Percentiles rank a stretch among this genome's conserved stretches.
These are phyloP conservation scores for Blumeria graminis DNA, from an alignment of 2,329 filamentous ascomycete species.

Conservation along the genomic window DNA sequence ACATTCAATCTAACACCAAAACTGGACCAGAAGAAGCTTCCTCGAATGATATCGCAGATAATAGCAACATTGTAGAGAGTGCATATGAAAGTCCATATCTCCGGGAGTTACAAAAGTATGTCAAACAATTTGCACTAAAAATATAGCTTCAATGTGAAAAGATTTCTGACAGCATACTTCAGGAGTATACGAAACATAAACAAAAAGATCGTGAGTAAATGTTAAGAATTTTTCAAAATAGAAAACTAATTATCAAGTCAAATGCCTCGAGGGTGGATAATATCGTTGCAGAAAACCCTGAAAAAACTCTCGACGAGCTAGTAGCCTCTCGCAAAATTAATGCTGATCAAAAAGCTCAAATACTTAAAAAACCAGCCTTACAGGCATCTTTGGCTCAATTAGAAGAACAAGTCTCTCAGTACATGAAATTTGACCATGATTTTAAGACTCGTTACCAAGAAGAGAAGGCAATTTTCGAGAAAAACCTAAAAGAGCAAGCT, in stretches of 20 bases:
- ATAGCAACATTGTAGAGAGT: constrained; percentile 16
- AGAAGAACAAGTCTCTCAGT: constrained; percentile 51
- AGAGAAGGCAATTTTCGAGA: constrained; percentile 36
- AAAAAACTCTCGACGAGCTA: constrained; percentile 48
- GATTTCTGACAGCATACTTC: background rate
- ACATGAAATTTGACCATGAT: constrained; percentile 52
- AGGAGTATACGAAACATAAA: constrained; percentile 78
- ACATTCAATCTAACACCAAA: constrained; percentile 9
- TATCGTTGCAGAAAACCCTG: constrained; percentile 43
- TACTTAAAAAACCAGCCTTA: constrained; percentile 52
- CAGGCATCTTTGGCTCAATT: constrained; percentile 41
- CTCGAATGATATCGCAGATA: constrained; percentile 8
- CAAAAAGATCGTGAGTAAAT: constrained; percentile 70
- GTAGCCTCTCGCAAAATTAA: constrained; percentile 53
- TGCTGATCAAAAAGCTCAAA: constrained; percentile 52
- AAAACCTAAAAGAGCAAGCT: constrained; percentile 26
- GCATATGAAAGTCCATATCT: constrained; percentile 52
- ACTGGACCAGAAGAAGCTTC: constrained; percentile 24
- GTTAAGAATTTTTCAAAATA: background rate
- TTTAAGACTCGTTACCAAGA: constrained; percentile 35
- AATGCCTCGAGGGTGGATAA: constrained; percentile 49
- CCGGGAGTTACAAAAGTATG: constrained; percentile 76
- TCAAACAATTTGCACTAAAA: constrained; percentile 2
- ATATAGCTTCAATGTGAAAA: background rate
- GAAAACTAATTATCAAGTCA: constrained; percentile 22